A percentile compares a stretch with the other conserved stretches of the same genome.
Evolutionary conservation across 2,329 filamentous ascomycete species (phyloP).

Genomic region (Trichoderma koningii): DNA sequence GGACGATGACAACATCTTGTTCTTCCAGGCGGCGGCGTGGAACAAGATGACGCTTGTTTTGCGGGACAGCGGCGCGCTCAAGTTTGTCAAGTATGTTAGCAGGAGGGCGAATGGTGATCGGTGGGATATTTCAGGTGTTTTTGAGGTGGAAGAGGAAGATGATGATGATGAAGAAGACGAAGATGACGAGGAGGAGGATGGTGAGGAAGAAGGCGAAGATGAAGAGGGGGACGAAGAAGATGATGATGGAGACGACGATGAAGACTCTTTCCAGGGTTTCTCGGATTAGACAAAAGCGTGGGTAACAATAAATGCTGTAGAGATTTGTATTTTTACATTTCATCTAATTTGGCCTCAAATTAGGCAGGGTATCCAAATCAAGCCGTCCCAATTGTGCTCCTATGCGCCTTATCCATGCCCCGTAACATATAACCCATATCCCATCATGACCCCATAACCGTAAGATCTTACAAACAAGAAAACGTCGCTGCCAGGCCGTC

Average conservation of each 20-base stretch:
- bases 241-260: conserved; percentile 47
- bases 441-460: too few relatives aligned
- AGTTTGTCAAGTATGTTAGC: conserved; percentile 97
- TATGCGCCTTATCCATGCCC: background rate
- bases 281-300: conserved; percentile 41
- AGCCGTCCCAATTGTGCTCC: background rate
- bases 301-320: background rate
- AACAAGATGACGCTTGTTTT: conserved; percentile 90
- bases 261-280: conserved; percentile 63
- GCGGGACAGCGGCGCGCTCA: conserved; percentile 79
- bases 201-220: conserved; percentile 40
- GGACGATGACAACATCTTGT: conserved; percentile 73
- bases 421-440: background rate
- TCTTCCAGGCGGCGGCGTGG: conserved; percentile 70
- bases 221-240: conserved; percentile 51
- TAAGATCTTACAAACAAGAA: background rate
- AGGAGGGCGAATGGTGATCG: conserved; percentile 79
- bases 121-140: conserved; percentile 84
- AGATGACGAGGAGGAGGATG: conserved; percentile 37
- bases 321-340: conserved; percentile 1
- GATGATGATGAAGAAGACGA: conserved; percentile 43
- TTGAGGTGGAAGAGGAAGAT: conserved; percentile 65
- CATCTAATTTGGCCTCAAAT: background rate
- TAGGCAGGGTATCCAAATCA: conserved; percentile 18
- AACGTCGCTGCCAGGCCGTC: background rate